A percentile compares a stretch with the other conserved stretches of the same genome.
phyloP scores from a whole-genome alignment of 2,329 filamentous ascomycete genomes.

The Colletotrichum coccodes region DNA sequence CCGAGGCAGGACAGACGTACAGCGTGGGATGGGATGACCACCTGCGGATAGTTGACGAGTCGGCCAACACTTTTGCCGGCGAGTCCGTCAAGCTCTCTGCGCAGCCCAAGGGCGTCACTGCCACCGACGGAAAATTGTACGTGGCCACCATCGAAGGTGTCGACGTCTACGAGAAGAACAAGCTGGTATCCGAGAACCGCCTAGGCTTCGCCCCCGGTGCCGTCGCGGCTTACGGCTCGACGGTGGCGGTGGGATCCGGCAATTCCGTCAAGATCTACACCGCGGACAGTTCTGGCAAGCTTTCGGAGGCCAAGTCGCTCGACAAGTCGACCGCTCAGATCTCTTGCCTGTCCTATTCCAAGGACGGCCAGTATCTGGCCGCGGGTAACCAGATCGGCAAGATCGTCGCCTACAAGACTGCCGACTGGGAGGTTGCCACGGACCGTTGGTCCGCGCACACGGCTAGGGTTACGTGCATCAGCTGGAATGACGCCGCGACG shows the following conservation, averaged over 20 bases:
- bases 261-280: conserved; percentile 82
- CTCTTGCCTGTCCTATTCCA: conserved; percentile 85
- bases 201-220: conserved; percentile 75
- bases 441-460: conserved; percentile 76
- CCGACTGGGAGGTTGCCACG: conserved; percentile 76
- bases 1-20: conserved; percentile 73
- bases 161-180: conserved; percentile 67
- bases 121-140: conserved; percentile 61
- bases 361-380: conserved; percentile 80
- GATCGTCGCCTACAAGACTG: conserved; percentile 81
- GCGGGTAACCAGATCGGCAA: conserved; percentile 87
- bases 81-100: conserved; percentile 73
- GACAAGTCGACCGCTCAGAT: conserved; percentile 77
- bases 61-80: conserved; percentile 80
- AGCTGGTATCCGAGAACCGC: conserved; percentile 67
- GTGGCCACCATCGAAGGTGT: conserved; percentile 67
- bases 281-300: conserved; percentile 64
- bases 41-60: conserved; percentile 80
- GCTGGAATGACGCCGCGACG: conserved; percentile 82
- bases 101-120: conserved; percentile 82
- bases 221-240: conserved; percentile 74
- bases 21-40: conserved; percentile 96
- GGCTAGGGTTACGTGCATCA: conserved; percentile 65
- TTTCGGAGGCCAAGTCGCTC: conserved; percentile 66
- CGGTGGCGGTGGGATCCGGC: conserved; percentile 80